A percentile compares a stretch with the other conserved stretches of the same genome.
These are phyloP conservation scores for Sanghuangporus weigelae DNA, from an alignment of 1,284 basidiomycete genomes.

Conservation along the genomic window DNA sequence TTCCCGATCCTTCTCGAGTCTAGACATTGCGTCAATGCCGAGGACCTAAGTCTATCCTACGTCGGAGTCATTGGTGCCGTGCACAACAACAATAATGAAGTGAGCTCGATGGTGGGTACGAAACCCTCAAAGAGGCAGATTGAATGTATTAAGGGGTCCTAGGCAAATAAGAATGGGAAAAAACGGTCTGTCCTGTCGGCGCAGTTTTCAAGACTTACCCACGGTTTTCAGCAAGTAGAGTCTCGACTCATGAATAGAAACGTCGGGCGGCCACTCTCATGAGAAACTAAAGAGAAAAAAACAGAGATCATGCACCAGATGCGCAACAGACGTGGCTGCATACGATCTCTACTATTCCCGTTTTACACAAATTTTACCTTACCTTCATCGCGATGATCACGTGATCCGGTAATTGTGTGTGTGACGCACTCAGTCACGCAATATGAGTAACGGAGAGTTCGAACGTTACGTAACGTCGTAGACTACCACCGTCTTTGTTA, in stretches of 20 bases:
- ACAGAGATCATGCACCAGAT: no score
- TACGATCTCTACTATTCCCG: no score
- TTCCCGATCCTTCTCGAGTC: neutral
- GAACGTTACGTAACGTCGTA: no score
- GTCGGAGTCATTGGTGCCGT: neutral
- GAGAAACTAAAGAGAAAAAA: no score
- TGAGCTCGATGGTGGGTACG: neutral
- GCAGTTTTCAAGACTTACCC: neutral
- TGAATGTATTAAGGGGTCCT: neutral
- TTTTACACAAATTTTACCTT: no score
- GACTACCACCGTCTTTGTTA: neutral
- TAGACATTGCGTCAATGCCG: neutral
- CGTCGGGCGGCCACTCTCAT: neutral
- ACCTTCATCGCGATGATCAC: no score
- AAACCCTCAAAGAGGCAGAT: neutral
- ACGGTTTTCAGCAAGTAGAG: neutral
- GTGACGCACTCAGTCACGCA: no score
- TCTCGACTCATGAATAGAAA: neutral
- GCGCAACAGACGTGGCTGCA: no score
- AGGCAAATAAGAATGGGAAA: neutral
- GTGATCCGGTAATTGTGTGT: no score
- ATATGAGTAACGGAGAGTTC: no score
- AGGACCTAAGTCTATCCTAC: neutral
- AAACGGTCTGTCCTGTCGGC: neutral
- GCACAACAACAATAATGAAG: neutral